Percentiles rank a stretch among this genome's conserved stretches.
Conservation (phyloP, 148 eudicot genomes). For the Vaccinium myrtillus region DNA sequence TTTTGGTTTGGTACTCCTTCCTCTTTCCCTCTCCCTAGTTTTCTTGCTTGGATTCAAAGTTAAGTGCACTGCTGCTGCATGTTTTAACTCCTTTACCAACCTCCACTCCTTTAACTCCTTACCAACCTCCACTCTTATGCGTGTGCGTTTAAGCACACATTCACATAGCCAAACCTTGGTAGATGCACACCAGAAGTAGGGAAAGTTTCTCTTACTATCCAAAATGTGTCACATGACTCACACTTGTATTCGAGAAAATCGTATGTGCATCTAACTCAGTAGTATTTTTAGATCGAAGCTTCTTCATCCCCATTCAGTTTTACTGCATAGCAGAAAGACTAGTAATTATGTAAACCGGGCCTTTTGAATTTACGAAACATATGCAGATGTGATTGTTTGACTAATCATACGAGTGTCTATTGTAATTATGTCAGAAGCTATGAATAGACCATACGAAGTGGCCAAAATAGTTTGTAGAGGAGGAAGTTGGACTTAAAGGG, state of each 20-base stretch:
- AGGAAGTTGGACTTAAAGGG: neutral
- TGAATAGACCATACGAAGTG: neutral
- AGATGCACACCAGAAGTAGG: neutral
- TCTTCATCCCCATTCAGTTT: no score
- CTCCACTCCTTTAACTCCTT: neutral
- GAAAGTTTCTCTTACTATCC: neutral
- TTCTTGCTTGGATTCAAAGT: neutral
- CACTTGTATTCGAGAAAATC: neutral
- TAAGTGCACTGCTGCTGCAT: neutral
- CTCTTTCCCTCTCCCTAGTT: slow-evolving; percentile 6
- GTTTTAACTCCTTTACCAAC: neutral
- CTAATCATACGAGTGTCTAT: neutral
- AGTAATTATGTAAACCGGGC: neutral
- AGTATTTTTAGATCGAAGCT: neutral
- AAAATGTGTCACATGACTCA: neutral
- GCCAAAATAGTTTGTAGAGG: neutral
- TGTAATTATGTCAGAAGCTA: neutral
- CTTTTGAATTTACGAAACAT: neutral
- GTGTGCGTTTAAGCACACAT: neutral
- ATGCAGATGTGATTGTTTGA: neutral
- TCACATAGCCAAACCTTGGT: neutral
- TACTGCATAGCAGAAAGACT: no score
- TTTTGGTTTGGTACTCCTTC: neutral
- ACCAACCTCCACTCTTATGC: neutral
- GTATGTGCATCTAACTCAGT: no score